Evolutionary conservation across 345 rosid genomes (phyloP).

Genomic region (Psidium friedrichsthalianum): DNA sequence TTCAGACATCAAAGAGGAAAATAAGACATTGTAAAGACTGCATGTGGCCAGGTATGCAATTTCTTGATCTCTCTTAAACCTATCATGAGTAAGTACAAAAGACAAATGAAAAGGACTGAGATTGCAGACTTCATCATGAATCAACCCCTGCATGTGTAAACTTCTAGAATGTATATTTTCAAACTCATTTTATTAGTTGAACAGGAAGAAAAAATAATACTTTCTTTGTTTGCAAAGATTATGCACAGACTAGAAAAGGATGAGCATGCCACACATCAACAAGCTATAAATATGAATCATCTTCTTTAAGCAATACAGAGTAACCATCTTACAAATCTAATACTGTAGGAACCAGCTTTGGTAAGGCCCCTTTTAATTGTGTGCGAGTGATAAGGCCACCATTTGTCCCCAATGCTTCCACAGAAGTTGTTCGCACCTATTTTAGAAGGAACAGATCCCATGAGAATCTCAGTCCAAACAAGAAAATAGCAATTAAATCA

Average conservation of each 20-base stretch:
- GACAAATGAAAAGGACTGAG: neutral
- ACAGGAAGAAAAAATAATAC: neutral
- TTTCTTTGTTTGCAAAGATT: neutral
- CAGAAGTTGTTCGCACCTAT: conserved; percentile 79
- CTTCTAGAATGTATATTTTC: neutral
- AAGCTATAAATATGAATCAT: neutral
- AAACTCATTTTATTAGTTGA: neutral
- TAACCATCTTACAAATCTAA: conserved; percentile 67
- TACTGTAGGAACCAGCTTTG: conserved; percentile 78
- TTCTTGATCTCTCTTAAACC: conserved; percentile 85
- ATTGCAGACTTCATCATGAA: neutral
- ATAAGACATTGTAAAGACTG: conserved; percentile 71
- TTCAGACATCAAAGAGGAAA: conserved; percentile 71
- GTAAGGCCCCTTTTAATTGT: conserved; percentile 83
- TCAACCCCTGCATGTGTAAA: neutral
- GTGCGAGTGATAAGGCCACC: conserved; percentile 86
- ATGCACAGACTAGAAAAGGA: neutral
- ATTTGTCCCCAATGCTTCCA: conserved; percentile 95
- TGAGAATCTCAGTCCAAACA: neutral
- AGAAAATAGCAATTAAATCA: neutral
- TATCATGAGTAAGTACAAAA: conserved; percentile 11
- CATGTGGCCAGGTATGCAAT: conserved; percentile 72
- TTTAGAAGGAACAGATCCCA: conserved; percentile 4
- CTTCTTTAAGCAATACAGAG: neutral
- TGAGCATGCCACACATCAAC: neutral